phyloP scores from a whole-genome alignment of 176 grass and related monocot species.

The Juncus inflexus region DNA sequence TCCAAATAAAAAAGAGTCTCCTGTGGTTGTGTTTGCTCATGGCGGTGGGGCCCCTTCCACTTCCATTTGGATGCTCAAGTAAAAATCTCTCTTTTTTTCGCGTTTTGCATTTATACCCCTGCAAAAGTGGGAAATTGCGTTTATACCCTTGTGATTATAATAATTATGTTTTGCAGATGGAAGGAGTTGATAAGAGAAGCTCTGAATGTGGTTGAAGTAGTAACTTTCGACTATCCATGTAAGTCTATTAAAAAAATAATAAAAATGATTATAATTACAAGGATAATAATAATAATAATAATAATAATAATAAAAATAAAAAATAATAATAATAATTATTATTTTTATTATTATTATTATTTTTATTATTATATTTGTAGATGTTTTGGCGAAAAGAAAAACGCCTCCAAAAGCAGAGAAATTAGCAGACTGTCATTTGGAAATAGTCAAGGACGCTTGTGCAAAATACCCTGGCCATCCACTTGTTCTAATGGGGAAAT shows the following conservation, averaged over 20 bases:
- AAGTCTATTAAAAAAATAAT: constrained; percentile 23
- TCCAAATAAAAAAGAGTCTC: constrained; percentile 10
- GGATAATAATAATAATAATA: background rate
- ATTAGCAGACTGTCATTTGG: constrained; percentile 69
- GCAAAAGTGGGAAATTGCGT: too few species aligned
- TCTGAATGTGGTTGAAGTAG: constrained; percentile 53
- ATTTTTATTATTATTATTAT: too few species aligned
- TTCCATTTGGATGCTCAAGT: constrained; percentile 79
- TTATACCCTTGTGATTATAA: too few species aligned
- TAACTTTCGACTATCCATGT: constrained; percentile 94
- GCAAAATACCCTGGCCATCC: constrained; percentile 59
- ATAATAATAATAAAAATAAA: background rate
- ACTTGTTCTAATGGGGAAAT: constrained; percentile 82
- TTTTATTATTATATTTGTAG: constrained; percentile 41
- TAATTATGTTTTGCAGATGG: constrained; percentile 43
- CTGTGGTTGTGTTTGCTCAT: constrained; percentile 36
- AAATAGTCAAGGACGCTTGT: constrained; percentile 53
- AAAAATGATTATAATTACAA: constrained; percentile 8
- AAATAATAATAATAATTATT: too few species aligned
- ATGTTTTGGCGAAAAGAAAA: constrained; percentile 75
- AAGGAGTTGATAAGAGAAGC: constrained; percentile 57
- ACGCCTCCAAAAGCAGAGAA: constrained; percentile 77
- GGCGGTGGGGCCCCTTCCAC: constrained; percentile 61
- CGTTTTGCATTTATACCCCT: background rate
- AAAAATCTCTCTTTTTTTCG: background rate